phyloP scores from a whole-genome alignment of 2,329 filamentous ascomycete genomes.

The Hymenoscyphus fructigenus region DNA sequence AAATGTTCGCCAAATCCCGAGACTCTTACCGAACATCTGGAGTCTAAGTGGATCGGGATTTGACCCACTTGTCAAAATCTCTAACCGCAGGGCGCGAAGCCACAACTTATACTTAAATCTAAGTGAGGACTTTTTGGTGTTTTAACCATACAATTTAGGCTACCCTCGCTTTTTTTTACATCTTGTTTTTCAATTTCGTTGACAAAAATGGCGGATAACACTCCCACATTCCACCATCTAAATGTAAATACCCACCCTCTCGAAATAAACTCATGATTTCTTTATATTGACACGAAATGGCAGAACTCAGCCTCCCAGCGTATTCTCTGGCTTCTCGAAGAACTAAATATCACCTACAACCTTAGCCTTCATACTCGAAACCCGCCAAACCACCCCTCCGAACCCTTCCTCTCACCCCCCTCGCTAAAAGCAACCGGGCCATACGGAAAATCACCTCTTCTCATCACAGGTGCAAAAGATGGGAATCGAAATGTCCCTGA shows the following conservation, averaged over 20 bases:
- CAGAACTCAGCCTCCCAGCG: constrained; percentile 64
- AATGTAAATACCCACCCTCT: constrained; percentile 18
- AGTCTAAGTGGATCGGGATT: too few relatives aligned
- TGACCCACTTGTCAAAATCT: too few relatives aligned
- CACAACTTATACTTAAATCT: too few relatives aligned
- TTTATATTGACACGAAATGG: neutral
- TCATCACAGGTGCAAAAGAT: constrained; percentile 43
- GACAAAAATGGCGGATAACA: constrained; percentile 5
- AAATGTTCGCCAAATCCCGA: too few relatives aligned
- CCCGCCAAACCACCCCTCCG: constrained; percentile 41
- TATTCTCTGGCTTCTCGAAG: constrained; percentile 68
- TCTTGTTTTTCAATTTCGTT: too few relatives aligned
- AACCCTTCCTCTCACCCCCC: constrained; percentile 49
- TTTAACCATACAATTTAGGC: too few relatives aligned
- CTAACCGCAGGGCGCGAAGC: too few relatives aligned
- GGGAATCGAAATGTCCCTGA: constrained; percentile 30
- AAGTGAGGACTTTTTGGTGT: too few relatives aligned
- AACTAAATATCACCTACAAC: constrained; percentile 71
- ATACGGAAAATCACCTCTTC: constrained; percentile 73
- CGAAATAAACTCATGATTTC: too few relatives aligned
- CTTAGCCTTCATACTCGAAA: constrained; percentile 63
- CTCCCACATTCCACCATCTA: constrained; percentile 34
- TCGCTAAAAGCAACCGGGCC: constrained; percentile 48
- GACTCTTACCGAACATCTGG: too few relatives aligned
- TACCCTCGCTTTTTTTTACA: too few relatives aligned